A percentile compares a stretch with the other conserved stretches of the same genome.
phyloP scores from a whole-genome alignment of 495 filamentous ascomycete genomes.

The Aspergillus homomorphus region DNA sequence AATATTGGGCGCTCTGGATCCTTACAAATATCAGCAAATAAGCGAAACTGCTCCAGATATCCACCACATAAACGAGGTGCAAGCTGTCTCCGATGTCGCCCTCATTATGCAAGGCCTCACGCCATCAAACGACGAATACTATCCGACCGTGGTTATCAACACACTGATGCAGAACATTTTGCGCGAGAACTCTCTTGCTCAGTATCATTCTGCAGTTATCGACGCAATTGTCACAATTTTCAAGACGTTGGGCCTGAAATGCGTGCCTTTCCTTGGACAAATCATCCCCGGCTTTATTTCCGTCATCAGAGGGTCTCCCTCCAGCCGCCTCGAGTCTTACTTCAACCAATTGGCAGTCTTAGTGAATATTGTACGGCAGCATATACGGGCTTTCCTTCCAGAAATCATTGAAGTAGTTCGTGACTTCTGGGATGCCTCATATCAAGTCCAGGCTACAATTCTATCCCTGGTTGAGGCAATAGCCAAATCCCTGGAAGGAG shows the following conservation, averaged over 20 bases:
- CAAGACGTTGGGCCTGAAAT: slow-evolving; percentile 90
- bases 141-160: slow-evolving; percentile 95
- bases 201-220: slow-evolving; percentile 93
- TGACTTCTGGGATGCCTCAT: slow-evolving; percentile 77
- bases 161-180: slow-evolving; percentile 83
- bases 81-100: slow-evolving; percentile 84
- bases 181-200: slow-evolving; percentile 78
- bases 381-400: slow-evolving; percentile 84
- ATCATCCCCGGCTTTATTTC: slow-evolving; percentile 90
- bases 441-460: slow-evolving; percentile 82
- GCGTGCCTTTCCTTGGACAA: slow-evolving; percentile 85
- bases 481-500: slow-evolving; percentile 87
- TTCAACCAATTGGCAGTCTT: slow-evolving; percentile 93
- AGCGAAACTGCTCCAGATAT: slow-evolving; percentile 47
- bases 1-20: slow-evolving; percentile 92
- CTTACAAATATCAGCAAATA: slow-evolving; percentile 83
- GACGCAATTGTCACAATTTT: slow-evolving; percentile 99
- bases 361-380: slow-evolving; percentile 91
- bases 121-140: slow-evolving; percentile 95
- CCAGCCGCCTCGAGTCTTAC: slow-evolving; percentile 79
- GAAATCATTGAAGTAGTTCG: slow-evolving; percentile 79
- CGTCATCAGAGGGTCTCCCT: slow-evolving; percentile 75
- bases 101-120: slow-evolving; percentile 98
- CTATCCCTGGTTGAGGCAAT: slow-evolving; percentile 88
- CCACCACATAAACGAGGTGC: slow-evolving; percentile 52